Base-by-base conservation (phyloP, 1,284 basidiomycete species). In the Agaricales sp. region DNA sequence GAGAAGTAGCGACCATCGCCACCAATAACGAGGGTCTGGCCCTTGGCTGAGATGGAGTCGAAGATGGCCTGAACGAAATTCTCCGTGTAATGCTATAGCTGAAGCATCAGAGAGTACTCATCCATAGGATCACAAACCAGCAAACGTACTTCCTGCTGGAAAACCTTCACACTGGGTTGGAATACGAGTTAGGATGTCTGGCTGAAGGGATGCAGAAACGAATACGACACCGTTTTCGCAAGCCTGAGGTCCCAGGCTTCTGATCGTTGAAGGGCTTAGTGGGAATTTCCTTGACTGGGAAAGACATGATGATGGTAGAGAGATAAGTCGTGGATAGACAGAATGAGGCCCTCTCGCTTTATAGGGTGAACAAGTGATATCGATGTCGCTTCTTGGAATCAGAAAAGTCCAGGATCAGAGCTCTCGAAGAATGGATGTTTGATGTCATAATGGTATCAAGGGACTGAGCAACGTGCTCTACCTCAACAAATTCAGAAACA, bases 11-110 rank as follows among this genome's bases (percentile, higher is more conserved):
- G 91, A 38, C 96, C 95, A 66, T 99, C 96, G 54, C 95, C 96
- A 50, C 95, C 95, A 59, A 99, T 82, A 59, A 98, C 95, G 55
- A 99, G 75, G 11, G 94, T 97, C 52, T 85, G 75, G 30, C 83
- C 92, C 53, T 85, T 73, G 46, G 84, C 80, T 13, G 83, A 77
- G 68, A 98, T 91, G 50, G 93, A 89, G 59, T 91, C 83, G 58
- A 99, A 82, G 68, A 93, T 99, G 58, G 93, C 74, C 69, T 98
- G 95, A 52, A 98, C 68, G 62, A 99, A 99, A 78, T 99, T 99
- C 70, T 99, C 95, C 44, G 96, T 99, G 74, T 99, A 99, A 73
- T 98, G 82, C 83, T 91, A 51, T 43, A 35, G 44, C 50, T 22
- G 26, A 43, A 25, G 51, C 47, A 46, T 44, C 45, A 24, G 47